Conservation (phyloP, 1,284 basidiomycete species). For the Microstroma glucosiphilum region DNA sequence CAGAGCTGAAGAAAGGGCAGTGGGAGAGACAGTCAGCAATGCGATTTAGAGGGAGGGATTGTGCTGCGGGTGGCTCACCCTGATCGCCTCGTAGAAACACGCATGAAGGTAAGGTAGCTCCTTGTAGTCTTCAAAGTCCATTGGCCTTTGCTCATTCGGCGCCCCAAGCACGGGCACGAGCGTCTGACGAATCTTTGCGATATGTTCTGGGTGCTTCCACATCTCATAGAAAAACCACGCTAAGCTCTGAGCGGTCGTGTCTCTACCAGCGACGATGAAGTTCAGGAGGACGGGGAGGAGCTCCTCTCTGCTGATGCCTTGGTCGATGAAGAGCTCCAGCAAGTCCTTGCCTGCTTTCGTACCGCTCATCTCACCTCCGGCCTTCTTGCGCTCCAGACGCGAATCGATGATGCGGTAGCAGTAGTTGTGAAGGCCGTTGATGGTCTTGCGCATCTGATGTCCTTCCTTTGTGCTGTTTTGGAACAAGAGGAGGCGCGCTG, state of each 20-base stretch:
- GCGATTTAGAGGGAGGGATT: too few relatives aligned
- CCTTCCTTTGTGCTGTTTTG: not conserved
- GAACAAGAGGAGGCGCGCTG: too few relatives aligned
- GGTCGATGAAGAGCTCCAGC: conserved; percentile 40
- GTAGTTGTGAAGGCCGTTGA: not conserved
- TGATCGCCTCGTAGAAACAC: conserved; percentile 31
- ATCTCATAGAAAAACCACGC: conserved; percentile 40
- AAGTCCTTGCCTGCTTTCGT: conserved; percentile 37
- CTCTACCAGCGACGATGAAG: conserved; percentile 41
- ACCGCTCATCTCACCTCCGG: not conserved
- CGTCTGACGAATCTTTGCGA: conserved; percentile 30
- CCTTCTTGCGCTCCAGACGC: not conserved
- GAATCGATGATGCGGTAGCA: not conserved
- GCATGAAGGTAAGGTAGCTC: conserved; percentile 34
- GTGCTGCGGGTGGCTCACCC: not conserved
- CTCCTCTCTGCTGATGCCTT: conserved; percentile 27
- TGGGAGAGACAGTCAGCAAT: too few relatives aligned
- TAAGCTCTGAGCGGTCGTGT: conserved; percentile 32
- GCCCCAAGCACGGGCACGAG: conserved; percentile 21
- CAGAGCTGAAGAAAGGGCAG: conserved; percentile 15
- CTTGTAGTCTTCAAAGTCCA: conserved; percentile 32
- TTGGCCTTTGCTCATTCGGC: conserved; percentile 16
- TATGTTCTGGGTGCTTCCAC: conserved; percentile 21
- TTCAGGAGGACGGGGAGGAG: conserved; percentile 35
- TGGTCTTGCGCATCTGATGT: not conserved